phyloP scores from a whole-genome alignment of 352 stramenopile genomes.

The Blastocystis sp. region DNA sequence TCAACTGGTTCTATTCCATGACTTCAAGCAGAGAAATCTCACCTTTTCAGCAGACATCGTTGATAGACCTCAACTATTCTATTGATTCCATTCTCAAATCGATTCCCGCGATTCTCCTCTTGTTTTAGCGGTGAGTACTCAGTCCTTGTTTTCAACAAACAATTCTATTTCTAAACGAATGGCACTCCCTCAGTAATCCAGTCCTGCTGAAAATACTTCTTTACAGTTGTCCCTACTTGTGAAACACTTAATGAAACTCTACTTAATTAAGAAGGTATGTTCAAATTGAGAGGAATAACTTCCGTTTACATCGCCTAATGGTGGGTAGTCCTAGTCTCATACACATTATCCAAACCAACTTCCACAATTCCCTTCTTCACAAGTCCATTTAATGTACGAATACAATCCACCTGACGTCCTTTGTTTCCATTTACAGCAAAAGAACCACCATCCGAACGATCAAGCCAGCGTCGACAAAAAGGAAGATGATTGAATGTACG shows the following conservation, averaged over 20 bases:
- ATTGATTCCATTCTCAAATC: no score
- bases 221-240: constrained; percentile 43
- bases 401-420: constrained; percentile 94
- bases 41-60: not conserved
- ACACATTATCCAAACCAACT: not conserved
- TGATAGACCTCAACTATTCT: no score
- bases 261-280: constrained; percentile 90
- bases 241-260: not conserved
- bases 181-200: constrained; percentile 10
- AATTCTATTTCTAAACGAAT: not conserved
- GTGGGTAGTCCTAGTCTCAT: constrained; percentile 77
- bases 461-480: constrained; percentile 93
- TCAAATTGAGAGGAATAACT: constrained; percentile 98
- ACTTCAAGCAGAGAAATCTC: not conserved
- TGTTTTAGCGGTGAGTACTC: no score
- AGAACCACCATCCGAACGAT: constrained; percentile 89
- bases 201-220: constrained; percentile 37
- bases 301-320: constrained; percentile 85
- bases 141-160: no score
- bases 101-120: no score
- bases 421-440: constrained; percentile 76
- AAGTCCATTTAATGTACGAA: constrained; percentile 91
- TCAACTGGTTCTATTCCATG: constrained; percentile 24
- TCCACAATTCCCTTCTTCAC: constrained; percentile 89
- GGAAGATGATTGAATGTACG: constrained; percentile 96